phyloP scores from a whole-genome alignment of 78 protist genomes.

The Dictyostelium citrinum region DNA sequence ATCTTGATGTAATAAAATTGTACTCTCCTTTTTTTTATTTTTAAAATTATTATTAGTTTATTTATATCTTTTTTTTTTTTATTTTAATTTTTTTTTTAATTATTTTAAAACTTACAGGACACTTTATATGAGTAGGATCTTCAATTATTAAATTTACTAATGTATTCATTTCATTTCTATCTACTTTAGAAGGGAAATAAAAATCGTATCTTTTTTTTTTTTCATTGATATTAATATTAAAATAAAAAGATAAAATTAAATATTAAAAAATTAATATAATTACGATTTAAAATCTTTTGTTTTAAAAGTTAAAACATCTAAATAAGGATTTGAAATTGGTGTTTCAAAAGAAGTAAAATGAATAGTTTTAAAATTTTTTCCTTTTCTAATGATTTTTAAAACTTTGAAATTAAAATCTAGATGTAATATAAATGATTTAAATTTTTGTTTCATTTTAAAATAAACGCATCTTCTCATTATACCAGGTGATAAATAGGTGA shows the following conservation, averaged over 20 bases:
- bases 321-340: background rate
- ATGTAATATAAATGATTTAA: constrained; percentile 26
- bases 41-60: background rate
- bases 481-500: background rate
- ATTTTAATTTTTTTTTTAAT: too few relatives aligned
- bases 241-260: background rate
- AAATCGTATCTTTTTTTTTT: constrained; percentile 3
- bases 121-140: background rate
- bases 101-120: background rate
- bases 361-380: constrained; percentile 1
- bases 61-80: background rate
- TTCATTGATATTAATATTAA: background rate
- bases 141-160: background rate
- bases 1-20: background rate
- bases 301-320: background rate
- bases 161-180: constrained; percentile 9
- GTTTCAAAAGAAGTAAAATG: background rate
- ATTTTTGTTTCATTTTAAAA: constrained; percentile 9
- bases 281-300: constrained; percentile 52
- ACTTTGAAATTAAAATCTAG: constrained; percentile 9
- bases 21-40: background rate
- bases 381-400: background rate
- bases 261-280: background rate
- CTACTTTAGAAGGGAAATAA: constrained; percentile 15
- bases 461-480: constrained; percentile 16